phyloP scores from a whole-genome alignment of 75 land plant genomes.

The Pinus albicaulis region DNA sequence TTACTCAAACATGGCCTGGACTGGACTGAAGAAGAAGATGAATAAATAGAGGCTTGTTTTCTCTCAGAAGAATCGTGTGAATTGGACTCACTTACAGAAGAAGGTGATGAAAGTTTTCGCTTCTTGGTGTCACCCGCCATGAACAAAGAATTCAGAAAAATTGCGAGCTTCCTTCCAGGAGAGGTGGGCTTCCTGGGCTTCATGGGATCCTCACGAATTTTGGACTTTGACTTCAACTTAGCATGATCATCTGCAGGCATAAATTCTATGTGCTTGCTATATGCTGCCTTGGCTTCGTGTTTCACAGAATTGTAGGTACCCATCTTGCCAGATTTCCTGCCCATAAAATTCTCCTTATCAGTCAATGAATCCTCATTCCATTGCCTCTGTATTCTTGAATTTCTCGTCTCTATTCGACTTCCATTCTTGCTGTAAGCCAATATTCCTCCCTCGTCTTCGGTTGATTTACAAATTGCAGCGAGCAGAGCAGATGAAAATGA shows the following conservation, averaged over 20 bases:
- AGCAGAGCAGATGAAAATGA: slow-evolving; percentile 38
- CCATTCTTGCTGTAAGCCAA: background rate
- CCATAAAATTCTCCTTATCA: background rate
- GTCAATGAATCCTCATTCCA: background rate
- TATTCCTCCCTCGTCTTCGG: slow-evolving; percentile 11
- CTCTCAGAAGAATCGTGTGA: background rate
- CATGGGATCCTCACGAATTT: slow-evolving; percentile 14
- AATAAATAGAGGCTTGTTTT: background rate
- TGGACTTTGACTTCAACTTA: too few relatives aligned
- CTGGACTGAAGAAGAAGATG: background rate
- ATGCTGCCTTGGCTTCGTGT: background rate
- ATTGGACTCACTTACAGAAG: background rate
- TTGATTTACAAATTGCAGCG: slow-evolving; percentile 30
- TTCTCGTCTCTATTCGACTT: background rate
- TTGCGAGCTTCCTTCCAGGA: slow-evolving; percentile 37
- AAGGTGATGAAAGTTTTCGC: slow-evolving; percentile 8
- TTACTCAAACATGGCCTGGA: background rate
- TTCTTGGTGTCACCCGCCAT: slow-evolving; percentile 12
- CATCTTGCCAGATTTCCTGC: background rate
- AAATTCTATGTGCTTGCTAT: slow-evolving; percentile 2
- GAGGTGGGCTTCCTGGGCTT: slow-evolving; percentile 39
- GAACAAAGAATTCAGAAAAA: slow-evolving; percentile 42
- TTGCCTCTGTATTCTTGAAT: background rate
- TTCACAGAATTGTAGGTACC: background rate
- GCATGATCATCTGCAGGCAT: slow-evolving; percentile 25